These are phyloP conservation scores for Santalum album DNA, from an alignment of 164 flowering plant species.

Conservation along the genomic window DNA sequence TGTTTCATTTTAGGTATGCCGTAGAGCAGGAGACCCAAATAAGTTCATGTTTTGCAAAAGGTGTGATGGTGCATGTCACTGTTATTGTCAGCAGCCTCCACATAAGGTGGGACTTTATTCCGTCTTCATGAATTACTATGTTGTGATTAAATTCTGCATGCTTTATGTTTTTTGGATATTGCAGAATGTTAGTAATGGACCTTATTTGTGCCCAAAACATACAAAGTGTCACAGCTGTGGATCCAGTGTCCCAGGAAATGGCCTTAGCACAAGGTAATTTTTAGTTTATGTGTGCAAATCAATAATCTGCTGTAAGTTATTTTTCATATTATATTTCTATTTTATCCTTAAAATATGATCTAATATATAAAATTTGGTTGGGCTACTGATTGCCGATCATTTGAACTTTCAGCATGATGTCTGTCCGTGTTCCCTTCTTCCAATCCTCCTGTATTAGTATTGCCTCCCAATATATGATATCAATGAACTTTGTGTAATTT, in stretches of 20 bases:
- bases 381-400: not conserved
- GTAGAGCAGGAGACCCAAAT: conserved; percentile 85
- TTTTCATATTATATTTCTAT: not conserved
- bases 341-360: not conserved
- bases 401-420: not conserved
- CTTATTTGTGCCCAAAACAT: conserved; percentile 91
- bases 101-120: conserved; percentile 61
- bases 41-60: conserved; percentile 95
- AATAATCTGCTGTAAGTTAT: not conserved
- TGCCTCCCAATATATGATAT: no score
- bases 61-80: conserved; percentile 95
- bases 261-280: conserved; percentile 75
- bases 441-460: not conserved
- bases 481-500: no score
- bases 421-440: not conserved
- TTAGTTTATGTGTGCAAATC: not conserved
- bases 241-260: conserved; percentile 93
- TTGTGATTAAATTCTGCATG: not conserved
- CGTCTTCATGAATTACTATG: not conserved
- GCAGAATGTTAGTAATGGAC: conserved; percentile 88
- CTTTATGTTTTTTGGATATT: conserved; percentile 1
- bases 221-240: conserved; percentile 97
- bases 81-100: conserved; percentile 96
- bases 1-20: conserved; percentile 51
- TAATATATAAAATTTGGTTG: not conserved